A percentile compares a stretch with the other conserved stretches of the same genome.
These are phyloP conservation scores for Ramalina intermedia DNA, from an alignment of 495 filamentous ascomycete genomes.

Conservation along the genomic window DNA sequence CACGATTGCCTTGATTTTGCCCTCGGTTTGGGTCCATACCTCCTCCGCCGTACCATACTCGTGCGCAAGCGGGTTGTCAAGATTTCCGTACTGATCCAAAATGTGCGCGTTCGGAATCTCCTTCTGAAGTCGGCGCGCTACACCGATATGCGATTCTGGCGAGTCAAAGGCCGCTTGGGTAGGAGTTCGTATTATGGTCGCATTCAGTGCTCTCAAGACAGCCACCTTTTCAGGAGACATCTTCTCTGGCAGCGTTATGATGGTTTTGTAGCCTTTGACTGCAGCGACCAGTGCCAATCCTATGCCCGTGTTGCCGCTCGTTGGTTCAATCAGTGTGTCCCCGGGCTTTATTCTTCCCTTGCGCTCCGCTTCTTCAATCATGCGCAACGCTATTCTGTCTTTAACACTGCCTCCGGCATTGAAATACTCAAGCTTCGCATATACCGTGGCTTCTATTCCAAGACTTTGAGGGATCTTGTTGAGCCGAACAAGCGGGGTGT, in stretches of 20 bases:
- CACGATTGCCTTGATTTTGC: conserved; percentile 72
- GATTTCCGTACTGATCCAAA: conserved; percentile 88
- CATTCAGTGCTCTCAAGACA: conserved; percentile 81
- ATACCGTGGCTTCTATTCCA: conserved; percentile 79
- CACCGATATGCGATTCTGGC: conserved; percentile 93
- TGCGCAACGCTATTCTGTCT: conserved; percentile 89
- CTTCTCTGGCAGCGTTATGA: conserved; percentile 98
- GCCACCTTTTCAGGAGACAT: conserved; percentile 98
- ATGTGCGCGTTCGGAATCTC: conserved; percentile 96
- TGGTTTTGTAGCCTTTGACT: conserved; percentile 90
- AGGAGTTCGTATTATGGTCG: conserved; percentile 93
- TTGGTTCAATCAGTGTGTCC: conserved; percentile 94
- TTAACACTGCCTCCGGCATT: conserved; percentile 97
- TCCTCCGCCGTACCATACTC: conserved; percentile 92
- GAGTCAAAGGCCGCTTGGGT: conserved; percentile 90
- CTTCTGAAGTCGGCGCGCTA: conserved; percentile 76
- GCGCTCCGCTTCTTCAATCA: conserved; percentile 93
- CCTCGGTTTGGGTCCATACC: conserved; percentile 82
- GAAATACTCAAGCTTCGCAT: conserved; percentile 91
- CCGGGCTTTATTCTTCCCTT: conserved; percentile 90
- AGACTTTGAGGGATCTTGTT: conserved; percentile 83
- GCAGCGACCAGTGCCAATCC: conserved; percentile 86
- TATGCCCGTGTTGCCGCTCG: conserved; percentile 96
- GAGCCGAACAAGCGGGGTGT: conserved; percentile 83
- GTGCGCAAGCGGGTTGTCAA: conserved; percentile 84